Evolutionary conservation across 495 filamentous ascomycete species (phyloP), one percentile per base, ranked within the genome.

Genomic region (Tuber magnatum): DNA sequence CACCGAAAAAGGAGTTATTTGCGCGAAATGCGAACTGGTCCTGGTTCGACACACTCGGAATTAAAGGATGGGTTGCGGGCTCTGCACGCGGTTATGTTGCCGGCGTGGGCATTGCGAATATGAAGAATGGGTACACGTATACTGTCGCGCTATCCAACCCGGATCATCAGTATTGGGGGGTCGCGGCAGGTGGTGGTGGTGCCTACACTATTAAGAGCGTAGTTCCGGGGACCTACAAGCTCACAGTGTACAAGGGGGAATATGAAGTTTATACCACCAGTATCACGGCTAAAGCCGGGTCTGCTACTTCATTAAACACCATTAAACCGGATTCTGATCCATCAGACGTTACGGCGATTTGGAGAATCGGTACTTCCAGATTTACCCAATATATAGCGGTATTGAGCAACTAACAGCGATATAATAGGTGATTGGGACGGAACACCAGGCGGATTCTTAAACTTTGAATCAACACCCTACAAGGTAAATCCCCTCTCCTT

Each of bases 241-340:
- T 83, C 77, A 76, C 77, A 24, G 73, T 84, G 18, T 84, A 83
- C 73, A 83, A 84, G 68, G 81, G 79, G 68, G 83, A 84, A 71
- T 82, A 83, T 41, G 79, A 73, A 24, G 83, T 83, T 38, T 79
- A 83, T 18, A 80, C 80, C 1, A 42, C 80, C 14, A 82, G 78
- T 40, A 77, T 83, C 41, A 65, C 61, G 22, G 81, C 83, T 35
- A 74, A 69, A 38, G 78, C 82, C 42, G 82, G 80, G 42, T 75
- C 76, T 2, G 77, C 83, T 48, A 76, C 80, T 16, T 80, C 80
- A 42, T 74, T 81, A 38, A 75, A 81, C 43, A 84, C 83, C 39
- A 82, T 81, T 42, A 83, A 82, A 0, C 78, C 75, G 7, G 75
- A 73, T 70, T 73, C 76, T 1, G 80, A 80, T 24, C 65, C 80